Evolutionary conservation across 805 yeast species (phyloP), one percentile per base, ranked within the genome.

Genomic region (Osmozyma mogii): DNA sequence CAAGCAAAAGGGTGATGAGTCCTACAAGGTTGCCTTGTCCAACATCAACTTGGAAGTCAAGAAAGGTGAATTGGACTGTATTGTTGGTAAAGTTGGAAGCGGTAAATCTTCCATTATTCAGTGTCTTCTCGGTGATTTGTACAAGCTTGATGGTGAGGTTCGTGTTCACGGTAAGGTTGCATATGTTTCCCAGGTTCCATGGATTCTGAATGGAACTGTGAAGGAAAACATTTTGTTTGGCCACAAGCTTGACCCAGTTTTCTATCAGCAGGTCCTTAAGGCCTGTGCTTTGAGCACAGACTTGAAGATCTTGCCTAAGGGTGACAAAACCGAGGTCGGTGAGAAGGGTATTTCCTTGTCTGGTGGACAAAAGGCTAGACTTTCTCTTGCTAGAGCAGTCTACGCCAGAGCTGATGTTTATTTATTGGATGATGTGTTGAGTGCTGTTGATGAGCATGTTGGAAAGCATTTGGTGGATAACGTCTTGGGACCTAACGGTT

Each of bases 401-500:
- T 92, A 92, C 52, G 73, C 95, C 9, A 70, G 97, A 41, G 94
- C 97, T 3, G 97, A 92, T 49, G 74, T 92, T 17, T 87, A 84
- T 52, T 59, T 92, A 23, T 59, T 92, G 39, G 98, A 92, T 54
- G 98, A 92, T 56, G 84, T 94, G 7, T 68, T 92, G 36, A 81
- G 94, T 52, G 98, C 98, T 15, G 98, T 92, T 24, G 98, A 92
- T 58, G 96, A 87, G 45, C 98, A 92, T 52, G 98, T 92, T 39
- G 89, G 95, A 9, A 76, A 75, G 41, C 94, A 85, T 49, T 65
- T 92, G 45, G 77, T 83, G 41, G 78, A 77, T 41, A 77, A 82
- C 47, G 95, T 88, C 13, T 64, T 88, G 33, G 94, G 96, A 13
- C 75, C 84, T 10, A 58, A 70, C 18, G 96, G 96, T 37, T 62